Evolutionary conservation across 495 filamentous ascomycete genomes (phyloP), one percentile per base, ranked within the genome.

Genomic region (Podospora sp.): DNA sequence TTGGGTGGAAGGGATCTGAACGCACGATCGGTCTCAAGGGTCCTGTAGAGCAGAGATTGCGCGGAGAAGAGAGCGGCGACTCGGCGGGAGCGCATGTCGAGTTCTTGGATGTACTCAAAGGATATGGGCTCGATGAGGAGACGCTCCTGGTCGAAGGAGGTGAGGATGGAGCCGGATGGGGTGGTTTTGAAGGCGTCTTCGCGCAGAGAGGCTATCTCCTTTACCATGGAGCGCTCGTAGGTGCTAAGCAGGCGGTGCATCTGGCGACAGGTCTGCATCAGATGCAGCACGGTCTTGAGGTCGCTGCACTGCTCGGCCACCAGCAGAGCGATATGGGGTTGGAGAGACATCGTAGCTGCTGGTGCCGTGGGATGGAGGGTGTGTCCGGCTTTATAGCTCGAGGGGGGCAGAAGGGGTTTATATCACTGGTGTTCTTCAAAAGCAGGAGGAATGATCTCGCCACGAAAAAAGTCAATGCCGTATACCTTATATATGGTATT

Each of bases 221-320:
- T 66, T 26, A 67, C 61, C 20, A 80, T 61, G 0, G 73, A 76
- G 0, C 16, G 62, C 46, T 81, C 53, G 51, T 79, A 66, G 0
- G 0, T 6, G 1, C 8, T 35, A 22, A 79, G 22, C 14, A 72
- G 25, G 21, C 22, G 8, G 53, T 66, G 16, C 24, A 52, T 65
- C 65, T 58, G 33, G 36, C 72, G 73, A 61, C 62, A 74, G 7
- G 71, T 70, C 6, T 35, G 16, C 60, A 62, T 63, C 5, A 80
- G 60, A 11, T 62, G n/a, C 5, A 49, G 16, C 0, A 73, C 26
- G 0, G 74, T 71, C 14, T 63, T 35, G 22, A 71, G 16, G 33
- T 80, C 71, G 22, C 69, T 36, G 29, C 29, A 33, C 0, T 63
- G 35, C 49, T 75, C 66, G 12, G 72, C 75, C n/a, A 78, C 36